Percentiles rank a stretch among this genome's conserved stretches.
Conservation (phyloP, 23 red algal species). For the Gracilaria gracilis region DNA sequence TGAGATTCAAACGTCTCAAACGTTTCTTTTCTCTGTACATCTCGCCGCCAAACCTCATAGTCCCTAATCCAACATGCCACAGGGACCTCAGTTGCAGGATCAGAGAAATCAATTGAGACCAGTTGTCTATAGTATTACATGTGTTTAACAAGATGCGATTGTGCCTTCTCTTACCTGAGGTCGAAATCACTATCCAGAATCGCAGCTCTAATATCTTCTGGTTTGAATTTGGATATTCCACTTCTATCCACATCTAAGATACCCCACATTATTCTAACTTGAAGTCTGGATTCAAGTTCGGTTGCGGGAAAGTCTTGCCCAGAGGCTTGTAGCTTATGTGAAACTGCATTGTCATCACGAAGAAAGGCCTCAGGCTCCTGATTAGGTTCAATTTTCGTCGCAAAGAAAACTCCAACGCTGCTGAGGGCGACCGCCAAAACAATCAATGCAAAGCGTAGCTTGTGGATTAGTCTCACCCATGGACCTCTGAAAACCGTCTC, state of each 20-base stretch:
- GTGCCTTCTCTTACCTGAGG: too few relatives aligned
- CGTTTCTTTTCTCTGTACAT: background rate
- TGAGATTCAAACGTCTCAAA: conserved; percentile 37
- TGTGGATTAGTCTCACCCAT: conserved; percentile 36
- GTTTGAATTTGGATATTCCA: conserved; percentile 55
- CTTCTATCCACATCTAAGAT: conserved; percentile 61
- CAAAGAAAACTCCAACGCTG: conserved; percentile 31
- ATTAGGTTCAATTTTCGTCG: conserved; percentile 47
- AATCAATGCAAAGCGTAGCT: conserved; percentile 29
- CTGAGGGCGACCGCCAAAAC: conserved; percentile 17
- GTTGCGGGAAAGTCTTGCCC: conserved; percentile 18
- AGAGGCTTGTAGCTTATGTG: background rate
- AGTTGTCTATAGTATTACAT: too few relatives aligned
- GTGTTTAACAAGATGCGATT: too few relatives aligned
- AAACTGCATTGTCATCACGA: background rate
- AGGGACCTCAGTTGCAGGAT: background rate
- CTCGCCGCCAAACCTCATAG: conserved; percentile 19
- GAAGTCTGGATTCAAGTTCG: conserved; percentile 9
- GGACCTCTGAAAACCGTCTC: conserved; percentile 66
- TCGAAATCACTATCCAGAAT: conserved; percentile 37
- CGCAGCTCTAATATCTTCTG: conserved; percentile 27
- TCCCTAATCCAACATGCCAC: conserved; percentile 75
- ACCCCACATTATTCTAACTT: conserved; percentile 49
- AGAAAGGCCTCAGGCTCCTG: conserved; percentile 44
- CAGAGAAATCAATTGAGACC: too few relatives aligned